Evolutionary conservation across 2,329 filamentous ascomycete genomes (phyloP), one percentile per base, ranked within the genome.

Genomic region (Fusarium subtropicale): DNA sequence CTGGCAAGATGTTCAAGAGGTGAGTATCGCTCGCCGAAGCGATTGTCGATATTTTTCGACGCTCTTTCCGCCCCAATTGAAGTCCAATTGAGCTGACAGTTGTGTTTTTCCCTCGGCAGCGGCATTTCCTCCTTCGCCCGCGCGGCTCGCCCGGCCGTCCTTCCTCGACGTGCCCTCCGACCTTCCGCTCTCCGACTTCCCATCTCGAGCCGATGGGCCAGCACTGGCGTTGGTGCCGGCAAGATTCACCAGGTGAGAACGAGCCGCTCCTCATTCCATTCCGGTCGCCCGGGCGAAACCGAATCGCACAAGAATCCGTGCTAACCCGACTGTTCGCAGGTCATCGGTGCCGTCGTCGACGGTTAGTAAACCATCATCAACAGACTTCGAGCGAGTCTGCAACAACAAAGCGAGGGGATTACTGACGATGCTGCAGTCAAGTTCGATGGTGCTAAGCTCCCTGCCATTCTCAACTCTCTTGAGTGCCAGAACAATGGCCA

Each of bases 291-390:
- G 64, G 52, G 34, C 56, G 30, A 53, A 53, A 65, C 33, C 46
- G 55, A 70, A 20, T 44, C 39, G 31, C 48, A 53, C 50, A 53
- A 52, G 64, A 70, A 46, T 62, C 51, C 47, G 46, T 61, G 61
- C 70, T 74, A 74, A 74, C 68, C 51, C 54, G 59, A 71, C n/a
- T 66, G 22, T 42, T 52, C 88, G 81, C 85, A 94, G 86, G 94
- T 97, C 84, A 97, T 97, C 86, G 94, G 96, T 92, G 95, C 96
- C 87, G 94, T 98, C 82, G 96, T 98, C 79, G 96, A 98, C 86
- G 94, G 93, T 97, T 87, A 86, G 92, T 88, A 53, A 71, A 77
- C 66, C 66, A 71, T 68, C 52, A 39, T 34, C 26, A 58, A 65
- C 55, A 65, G 65, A 38, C 64, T 63, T 51, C 16, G 20, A 47